Conservation (phyloP, 306 rosid species). For the Fagus sylvatica region DNA sequence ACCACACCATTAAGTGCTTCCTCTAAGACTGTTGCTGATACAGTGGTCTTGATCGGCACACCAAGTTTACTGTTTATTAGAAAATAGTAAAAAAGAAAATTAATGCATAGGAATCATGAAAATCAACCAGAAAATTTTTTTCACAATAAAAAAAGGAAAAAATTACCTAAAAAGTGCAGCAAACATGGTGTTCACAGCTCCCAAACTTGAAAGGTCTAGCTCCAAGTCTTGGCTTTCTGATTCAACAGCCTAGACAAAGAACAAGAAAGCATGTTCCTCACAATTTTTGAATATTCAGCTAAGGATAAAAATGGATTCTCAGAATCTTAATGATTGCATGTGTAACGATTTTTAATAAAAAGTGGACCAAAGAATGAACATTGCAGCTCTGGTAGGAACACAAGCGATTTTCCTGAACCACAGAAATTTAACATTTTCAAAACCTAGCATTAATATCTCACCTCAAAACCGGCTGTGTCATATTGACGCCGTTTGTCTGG, state of each 20-base stretch:
- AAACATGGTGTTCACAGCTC: conserved; percentile 97
- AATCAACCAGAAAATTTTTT: not conserved
- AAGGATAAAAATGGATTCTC: not conserved
- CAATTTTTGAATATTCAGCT: conserved; percentile 4
- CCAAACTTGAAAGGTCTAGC: conserved; percentile 97
- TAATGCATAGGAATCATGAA: not conserved
- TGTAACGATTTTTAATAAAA: not conserved
- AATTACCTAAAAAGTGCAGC: conserved; percentile 96
- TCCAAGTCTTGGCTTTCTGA: conserved; percentile 92
- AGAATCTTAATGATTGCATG: conserved; percentile 6
- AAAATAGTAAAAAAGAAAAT: conserved; percentile 20
- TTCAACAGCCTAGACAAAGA: conserved; percentile 74
- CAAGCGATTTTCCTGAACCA: conserved; percentile 20
- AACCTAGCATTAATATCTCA: conserved; percentile 34
- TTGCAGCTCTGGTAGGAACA: conserved; percentile 11
- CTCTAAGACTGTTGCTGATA: conserved; percentile 90
- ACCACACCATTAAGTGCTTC: conserved; percentile 87
- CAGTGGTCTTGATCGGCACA: conserved; percentile 96
- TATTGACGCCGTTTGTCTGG: conserved; percentile 89
- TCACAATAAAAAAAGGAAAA: conserved; percentile 10
- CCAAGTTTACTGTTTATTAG: conserved; percentile 82
- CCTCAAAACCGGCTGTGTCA: conserved; percentile 97
- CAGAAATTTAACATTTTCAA: conserved; percentile 16
- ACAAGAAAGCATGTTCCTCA: conserved; percentile 30
- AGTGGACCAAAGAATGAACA: conserved; percentile 14